phyloP scores from a whole-genome alignment of 768 basidiomycete species.

The Tremella mesenterica region DNA sequence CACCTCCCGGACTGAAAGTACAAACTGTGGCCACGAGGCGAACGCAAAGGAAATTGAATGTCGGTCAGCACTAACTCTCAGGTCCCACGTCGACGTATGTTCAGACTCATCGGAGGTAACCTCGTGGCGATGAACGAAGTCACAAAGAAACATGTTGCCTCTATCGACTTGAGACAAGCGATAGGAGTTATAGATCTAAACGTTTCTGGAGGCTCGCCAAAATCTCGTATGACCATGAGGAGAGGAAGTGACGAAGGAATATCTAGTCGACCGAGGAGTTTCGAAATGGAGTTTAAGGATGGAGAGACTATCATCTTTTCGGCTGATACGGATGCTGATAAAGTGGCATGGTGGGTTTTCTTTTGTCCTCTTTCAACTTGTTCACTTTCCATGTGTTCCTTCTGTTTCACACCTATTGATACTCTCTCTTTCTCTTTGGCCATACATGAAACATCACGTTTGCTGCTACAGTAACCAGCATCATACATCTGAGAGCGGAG shows the following conservation, averaged over 20 bases:
- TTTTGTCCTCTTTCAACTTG: not conserved
- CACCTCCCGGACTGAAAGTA: no score
- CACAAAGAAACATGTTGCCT: slow-evolving; percentile 77
- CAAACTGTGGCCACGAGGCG: not conserved
- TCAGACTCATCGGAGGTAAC: slow-evolving; percentile 51
- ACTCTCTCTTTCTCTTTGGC: not conserved
- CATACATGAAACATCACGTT: no score
- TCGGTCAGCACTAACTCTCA: slow-evolving; percentile 44
- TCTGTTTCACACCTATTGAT: no score
- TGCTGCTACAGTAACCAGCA: no score
- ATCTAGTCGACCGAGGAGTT: slow-evolving; percentile 50
- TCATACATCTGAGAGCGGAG: not conserved
- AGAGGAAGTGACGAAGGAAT: slow-evolving; percentile 25
- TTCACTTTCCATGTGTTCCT: no score
- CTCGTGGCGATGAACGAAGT: slow-evolving; percentile 80
- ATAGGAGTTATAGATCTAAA: slow-evolving; percentile 68
- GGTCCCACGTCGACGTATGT: slow-evolving; percentile 60
- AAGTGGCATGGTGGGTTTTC: slow-evolving; percentile 61
- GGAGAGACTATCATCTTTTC: slow-evolving; percentile 79
- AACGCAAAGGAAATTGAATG: not conserved
- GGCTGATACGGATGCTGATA: slow-evolving; percentile 83
- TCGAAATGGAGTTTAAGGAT: slow-evolving; percentile 63
- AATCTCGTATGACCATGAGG: slow-evolving; percentile 13
- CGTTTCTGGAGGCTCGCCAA: slow-evolving; percentile 11
- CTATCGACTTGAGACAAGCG: slow-evolving; percentile 84